A percentile compares a stretch with the other conserved stretches of the same genome.
These are phyloP conservation scores for Pseudopediastrum boryanum DNA, from an alignment of 139 green algal genomes.

Conservation along the genomic window DNA sequence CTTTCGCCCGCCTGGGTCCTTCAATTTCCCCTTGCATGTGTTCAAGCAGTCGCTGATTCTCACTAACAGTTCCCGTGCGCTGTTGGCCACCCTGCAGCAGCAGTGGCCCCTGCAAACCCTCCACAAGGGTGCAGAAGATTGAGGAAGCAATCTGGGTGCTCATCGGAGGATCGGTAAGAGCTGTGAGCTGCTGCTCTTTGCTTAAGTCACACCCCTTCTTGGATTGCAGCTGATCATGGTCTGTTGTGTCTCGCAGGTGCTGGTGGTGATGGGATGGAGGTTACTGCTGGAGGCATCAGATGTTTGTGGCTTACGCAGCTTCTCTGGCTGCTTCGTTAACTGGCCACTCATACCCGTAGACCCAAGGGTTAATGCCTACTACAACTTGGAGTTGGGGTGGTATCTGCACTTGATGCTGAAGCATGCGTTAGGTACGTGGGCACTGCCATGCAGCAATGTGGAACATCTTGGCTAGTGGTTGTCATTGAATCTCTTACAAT, in stretches of 20 bases:
- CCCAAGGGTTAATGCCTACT: slow-evolving; percentile 28
- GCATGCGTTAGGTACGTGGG: slow-evolving; percentile 33
- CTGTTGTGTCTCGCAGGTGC: neutral
- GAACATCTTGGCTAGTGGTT: too few relatives aligned
- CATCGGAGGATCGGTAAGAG: slow-evolving; percentile 24
- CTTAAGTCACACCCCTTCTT: neutral
- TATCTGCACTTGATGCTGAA: slow-evolving; percentile 54
- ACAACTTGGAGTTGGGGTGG: slow-evolving; percentile 47
- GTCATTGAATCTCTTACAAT: too few relatives aligned
- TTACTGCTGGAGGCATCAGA: slow-evolving; percentile 3
- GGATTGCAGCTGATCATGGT: neutral
- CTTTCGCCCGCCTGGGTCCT: neutral
- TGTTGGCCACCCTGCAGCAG: neutral
- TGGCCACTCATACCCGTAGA: slow-evolving; percentile 45
- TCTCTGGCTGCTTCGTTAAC: slow-evolving; percentile 30
- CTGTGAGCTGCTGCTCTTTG: neutral
- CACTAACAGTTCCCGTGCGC: neutral
- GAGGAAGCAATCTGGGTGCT: slow-evolving; percentile 32
- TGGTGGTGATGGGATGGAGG: slow-evolving; percentile 29
- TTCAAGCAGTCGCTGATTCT: neutral
- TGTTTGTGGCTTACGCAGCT: slow-evolving; percentile 20
- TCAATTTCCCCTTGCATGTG: neutral
- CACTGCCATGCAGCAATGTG: too few relatives aligned
- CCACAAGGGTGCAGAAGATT: slow-evolving; percentile 22
- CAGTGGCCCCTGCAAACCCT: neutral